phyloP scores from a whole-genome alignment of 176 grass and related monocot genomes.

The Zea mays region DNA sequence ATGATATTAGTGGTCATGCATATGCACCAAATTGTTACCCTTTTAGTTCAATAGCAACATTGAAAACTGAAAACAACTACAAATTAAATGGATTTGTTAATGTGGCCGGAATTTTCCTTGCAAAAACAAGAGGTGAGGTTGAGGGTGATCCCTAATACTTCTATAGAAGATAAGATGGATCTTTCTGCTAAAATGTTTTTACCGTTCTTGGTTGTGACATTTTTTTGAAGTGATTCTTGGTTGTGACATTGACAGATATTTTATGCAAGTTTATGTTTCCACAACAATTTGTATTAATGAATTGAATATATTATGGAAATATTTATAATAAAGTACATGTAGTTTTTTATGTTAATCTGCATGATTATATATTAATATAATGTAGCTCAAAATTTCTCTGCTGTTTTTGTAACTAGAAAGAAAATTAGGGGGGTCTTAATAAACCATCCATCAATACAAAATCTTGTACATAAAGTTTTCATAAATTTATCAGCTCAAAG shows the following conservation, averaged over 20 bases:
- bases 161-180: not conserved
- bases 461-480: not conserved
- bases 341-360: not conserved
- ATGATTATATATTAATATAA: not conserved
- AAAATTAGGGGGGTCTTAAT: not conserved
- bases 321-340: not conserved
- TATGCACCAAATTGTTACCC: not conserved
- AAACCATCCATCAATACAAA: not conserved
- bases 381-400: not conserved
- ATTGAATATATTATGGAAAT: not conserved
- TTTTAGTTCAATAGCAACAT: not conserved
- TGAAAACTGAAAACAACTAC: not conserved
- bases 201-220: too few species aligned
- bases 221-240: too few species aligned
- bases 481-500: not conserved
- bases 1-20: not conserved
- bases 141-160: not conserved
- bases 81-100: not conserved
- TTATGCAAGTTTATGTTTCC: not conserved
- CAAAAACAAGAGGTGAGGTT: not conserved
- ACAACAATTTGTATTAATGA: not conserved
- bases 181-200: not conserved
- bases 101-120: not conserved
- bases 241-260: not conserved
- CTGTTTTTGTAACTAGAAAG: not conserved